Evolutionary conservation across 192 early-diverging fungal species (phyloP), one percentile per base, ranked within the genome.

Genomic region (Spinellus fusiger): DNA sequence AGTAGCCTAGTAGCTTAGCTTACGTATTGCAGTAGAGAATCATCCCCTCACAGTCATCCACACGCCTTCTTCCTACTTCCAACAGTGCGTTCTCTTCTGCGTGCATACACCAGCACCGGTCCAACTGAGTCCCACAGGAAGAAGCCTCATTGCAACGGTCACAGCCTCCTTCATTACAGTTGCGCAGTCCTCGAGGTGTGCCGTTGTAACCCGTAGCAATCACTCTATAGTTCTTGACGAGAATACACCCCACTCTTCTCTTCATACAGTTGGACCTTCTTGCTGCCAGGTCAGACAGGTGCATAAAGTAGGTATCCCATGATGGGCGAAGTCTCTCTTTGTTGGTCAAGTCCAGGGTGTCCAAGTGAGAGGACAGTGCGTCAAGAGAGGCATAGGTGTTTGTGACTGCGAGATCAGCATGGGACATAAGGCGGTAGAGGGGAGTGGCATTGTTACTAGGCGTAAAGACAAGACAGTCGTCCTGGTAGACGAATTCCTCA

Each of bases 131-230:
- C 2, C 95, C 95, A 64, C 88, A 89, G 0, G 81, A 81, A 1
- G 89, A 79, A 3, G 78, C 90, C n/a, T 76, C 84, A 65, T 99
- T 99, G 74, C 97, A 99, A 35, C 95, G 76, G 25, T 74, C 78
- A 69, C 97, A 99, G 0, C 97, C 97, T 6, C 95, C 94, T 35
- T 95, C 87, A 59, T 89, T 94, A 70, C 97, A 99, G 67, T 99
- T 99, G 40, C 75, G 69, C 18, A 99, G 68, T 4, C 93, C 91
- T 59, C 88, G 81, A 20, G 97, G 96, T 5, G 95, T 98, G 1
- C 97, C 97, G 64, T 99, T 99, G 73, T 99, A 99, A n/a, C 97
- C 97, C 15, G 95, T 98, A 2, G 95, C 89, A 46, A 99, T 89
- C 27, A 99, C 89, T 46, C 92, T 79, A 33, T 73, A 80, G 52